phyloP scores from a whole-genome alignment of 164 flowering plant genomes.

The Stephania yunnanensis region DNA sequence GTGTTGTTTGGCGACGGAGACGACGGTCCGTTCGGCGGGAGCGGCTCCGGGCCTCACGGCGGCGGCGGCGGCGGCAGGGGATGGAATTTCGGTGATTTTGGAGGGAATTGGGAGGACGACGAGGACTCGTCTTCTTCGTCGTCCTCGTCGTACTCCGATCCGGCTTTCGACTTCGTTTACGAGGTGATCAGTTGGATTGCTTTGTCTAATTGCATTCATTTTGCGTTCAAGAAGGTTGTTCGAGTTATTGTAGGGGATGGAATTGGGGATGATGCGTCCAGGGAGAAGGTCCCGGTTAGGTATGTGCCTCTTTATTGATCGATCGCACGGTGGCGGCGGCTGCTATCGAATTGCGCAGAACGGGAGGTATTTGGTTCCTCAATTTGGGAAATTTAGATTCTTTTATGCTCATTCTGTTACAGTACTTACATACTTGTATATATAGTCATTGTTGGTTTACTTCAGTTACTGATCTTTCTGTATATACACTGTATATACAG shows the following conservation, averaged over 20 bases:
- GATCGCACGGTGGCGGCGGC: background rate
- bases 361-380: background rate
- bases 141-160: constrained; percentile 37
- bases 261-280: constrained; percentile 30
- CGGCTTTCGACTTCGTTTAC: constrained; percentile 68
- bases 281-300: constrained; percentile 43
- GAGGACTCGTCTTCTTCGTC: constrained; percentile 12
- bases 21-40: constrained; percentile 37
- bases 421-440: background rate
- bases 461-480: background rate
- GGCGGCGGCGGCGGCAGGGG: constrained; percentile 49
- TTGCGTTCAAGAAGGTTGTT: constrained; percentile 63
- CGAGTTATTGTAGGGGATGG: constrained; percentile 27
- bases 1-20: constrained; percentile 28
- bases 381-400: background rate
- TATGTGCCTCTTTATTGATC: constrained; percentile 12
- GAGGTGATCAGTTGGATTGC: constrained; percentile 79
- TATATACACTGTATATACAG: background rate
- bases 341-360: background rate
- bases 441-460: background rate
- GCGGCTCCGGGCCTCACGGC: constrained; percentile 34
- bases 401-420: background rate
- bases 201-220: constrained; percentile 74
- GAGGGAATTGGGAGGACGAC: constrained; percentile 47
- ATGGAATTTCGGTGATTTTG: constrained; percentile 46